Evolutionary conservation across 2,329 filamentous ascomycete genomes (phyloP), one percentile per base, ranked within the genome.

Genomic region (Pseudocercospora macadamiae): DNA sequence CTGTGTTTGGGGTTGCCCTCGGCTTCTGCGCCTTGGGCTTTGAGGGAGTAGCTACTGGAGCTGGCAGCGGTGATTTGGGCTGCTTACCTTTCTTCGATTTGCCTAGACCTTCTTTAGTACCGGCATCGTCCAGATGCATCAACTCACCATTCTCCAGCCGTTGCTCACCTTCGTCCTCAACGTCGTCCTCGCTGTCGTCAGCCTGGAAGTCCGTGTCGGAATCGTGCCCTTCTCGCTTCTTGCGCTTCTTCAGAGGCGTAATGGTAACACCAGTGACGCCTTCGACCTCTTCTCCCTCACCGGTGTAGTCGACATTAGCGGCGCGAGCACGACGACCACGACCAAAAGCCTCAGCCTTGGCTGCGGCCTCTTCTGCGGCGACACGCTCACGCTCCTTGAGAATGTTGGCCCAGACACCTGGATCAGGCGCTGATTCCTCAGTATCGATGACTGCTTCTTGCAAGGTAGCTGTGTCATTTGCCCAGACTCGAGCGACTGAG

Each of bases 401-500:
- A 60, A 99, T 97, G 67, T 88, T 88, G 54, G 96, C 92, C 96
- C 96, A 99, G 0, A 96, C 85, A 32, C 86, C 87, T 12, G 84
- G 82, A 68, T 87, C 87, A 8, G 87, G 80, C 0, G 81, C 78
- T 7, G 66, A 62, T 5, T 83, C 82, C 23, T 84, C 79, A 2
- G 81, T 78, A 37, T 68, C 67, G 18, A 67, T 39, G n/a, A 62
- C 64, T 28, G 65, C 76, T 21, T 81, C 79, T 44, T 84, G 80
- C 19, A 89, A 72, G 21, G 85, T 82, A 16, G 89, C 87, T 49
- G 87, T 83, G 32, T 96, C 89, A 68, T 96, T 96, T 3, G 89
- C 89, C 95, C 95, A 99, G 1, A 99, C 89, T 44, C 91, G 86
- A 36, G 93, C 93, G 74, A 95, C 91, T 3, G 89, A 91, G 73